phyloP scores from a whole-genome alignment of 2,329 filamentous ascomycete genomes.

The Monilinia polystroma region DNA sequence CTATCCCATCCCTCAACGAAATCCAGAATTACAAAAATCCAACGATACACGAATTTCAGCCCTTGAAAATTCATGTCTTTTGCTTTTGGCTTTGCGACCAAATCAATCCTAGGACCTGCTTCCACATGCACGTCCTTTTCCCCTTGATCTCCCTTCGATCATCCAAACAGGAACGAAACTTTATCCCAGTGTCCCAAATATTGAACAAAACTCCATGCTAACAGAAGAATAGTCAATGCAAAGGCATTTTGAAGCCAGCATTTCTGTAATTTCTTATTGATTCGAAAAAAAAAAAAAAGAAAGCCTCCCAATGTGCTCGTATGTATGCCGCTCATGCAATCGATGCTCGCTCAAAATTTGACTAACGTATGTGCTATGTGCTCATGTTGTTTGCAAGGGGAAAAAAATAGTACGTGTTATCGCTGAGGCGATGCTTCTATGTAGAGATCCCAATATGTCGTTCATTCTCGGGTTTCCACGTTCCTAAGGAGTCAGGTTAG shows the following conservation, averaged over 20 bases:
- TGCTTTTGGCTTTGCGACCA: conserved; percentile 21
- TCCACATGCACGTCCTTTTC: conserved; percentile 4
- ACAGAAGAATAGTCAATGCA: conserved; percentile 15
- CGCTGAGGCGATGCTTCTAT: not conserved
- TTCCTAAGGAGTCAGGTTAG: conserved; percentile 49
- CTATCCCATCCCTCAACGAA: conserved; percentile 5
- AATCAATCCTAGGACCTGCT: not conserved
- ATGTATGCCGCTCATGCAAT: conserved; percentile 23
- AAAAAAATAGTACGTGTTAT: not conserved
- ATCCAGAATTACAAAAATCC: conserved; percentile 19
- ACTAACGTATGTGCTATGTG: conserved; percentile 9
- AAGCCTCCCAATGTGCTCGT: conserved; percentile 17
- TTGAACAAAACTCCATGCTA: conserved; percentile 21
- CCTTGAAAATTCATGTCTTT: conserved; percentile 37
- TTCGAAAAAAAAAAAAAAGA: conserved; percentile 1
- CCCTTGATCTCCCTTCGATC: not conserved
- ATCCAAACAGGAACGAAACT: conserved; percentile 10
- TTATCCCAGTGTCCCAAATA: conserved; percentile 14
- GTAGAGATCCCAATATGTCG: conserved; percentile 60
- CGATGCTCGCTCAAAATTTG: conserved; percentile 22
- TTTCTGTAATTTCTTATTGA: conserved; percentile 16
- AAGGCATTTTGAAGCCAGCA: not conserved
- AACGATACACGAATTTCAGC: conserved; percentile 36
- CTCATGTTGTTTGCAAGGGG: conserved; percentile 7
- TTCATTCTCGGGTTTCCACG: conserved; percentile 73